These are phyloP conservation scores for Porogramme epimiltina DNA, from an alignment of 1,284 basidiomycete genomes.

Conservation along the genomic window DNA sequence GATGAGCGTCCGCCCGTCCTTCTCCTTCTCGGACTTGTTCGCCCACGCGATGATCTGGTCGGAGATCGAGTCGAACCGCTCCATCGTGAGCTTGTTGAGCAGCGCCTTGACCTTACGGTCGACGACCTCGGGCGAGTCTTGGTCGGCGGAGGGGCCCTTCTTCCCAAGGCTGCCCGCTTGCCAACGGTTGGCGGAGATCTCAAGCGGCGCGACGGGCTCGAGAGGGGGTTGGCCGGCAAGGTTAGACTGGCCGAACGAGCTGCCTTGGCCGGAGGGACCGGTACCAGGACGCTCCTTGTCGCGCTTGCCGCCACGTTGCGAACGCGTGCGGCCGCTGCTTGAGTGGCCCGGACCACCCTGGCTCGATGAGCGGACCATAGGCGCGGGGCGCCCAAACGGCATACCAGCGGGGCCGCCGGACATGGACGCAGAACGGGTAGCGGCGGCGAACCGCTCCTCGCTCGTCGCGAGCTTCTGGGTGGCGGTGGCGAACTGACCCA, in stretches of 20 bases:
- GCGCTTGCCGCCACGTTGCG: slow-evolving; percentile 71
- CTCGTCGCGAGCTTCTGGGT: slow-evolving; percentile 59
- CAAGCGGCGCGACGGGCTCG: slow-evolving; percentile 78
- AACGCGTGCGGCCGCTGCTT: slow-evolving; percentile 64
- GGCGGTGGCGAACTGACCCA: slow-evolving; percentile 75
- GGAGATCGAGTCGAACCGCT: slow-evolving; percentile 90
- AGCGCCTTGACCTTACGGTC: slow-evolving; percentile 92
- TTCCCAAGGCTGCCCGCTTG: slow-evolving; percentile 41
- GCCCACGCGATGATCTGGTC: slow-evolving; percentile 70
- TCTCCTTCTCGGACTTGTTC: slow-evolving; percentile 91
- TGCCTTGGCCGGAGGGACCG: slow-evolving; percentile 23
- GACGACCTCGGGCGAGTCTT: slow-evolving; percentile 79
- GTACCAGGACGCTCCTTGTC: slow-evolving; percentile 42
- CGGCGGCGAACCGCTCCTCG: slow-evolving; percentile 71
- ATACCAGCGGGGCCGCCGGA: slow-evolving; percentile 40
- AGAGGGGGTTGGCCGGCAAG: slow-evolving; percentile 28
- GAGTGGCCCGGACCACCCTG: slow-evolving; percentile 65
- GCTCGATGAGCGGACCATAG: slow-evolving; percentile 76
- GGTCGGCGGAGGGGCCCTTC: slow-evolving; percentile 45
- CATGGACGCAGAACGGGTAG: slow-evolving; percentile 41
- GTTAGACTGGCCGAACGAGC: slow-evolving; percentile 18
- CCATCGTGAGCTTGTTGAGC: slow-evolving; percentile 96
- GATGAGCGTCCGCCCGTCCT: slow-evolving; percentile 90
- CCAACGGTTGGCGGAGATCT: slow-evolving; percentile 86
- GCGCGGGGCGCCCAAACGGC: slow-evolving; percentile 51